These are phyloP conservation scores for Dovyalis caffra DNA, from an alignment of 345 rosid species.

Conservation along the genomic window DNA sequence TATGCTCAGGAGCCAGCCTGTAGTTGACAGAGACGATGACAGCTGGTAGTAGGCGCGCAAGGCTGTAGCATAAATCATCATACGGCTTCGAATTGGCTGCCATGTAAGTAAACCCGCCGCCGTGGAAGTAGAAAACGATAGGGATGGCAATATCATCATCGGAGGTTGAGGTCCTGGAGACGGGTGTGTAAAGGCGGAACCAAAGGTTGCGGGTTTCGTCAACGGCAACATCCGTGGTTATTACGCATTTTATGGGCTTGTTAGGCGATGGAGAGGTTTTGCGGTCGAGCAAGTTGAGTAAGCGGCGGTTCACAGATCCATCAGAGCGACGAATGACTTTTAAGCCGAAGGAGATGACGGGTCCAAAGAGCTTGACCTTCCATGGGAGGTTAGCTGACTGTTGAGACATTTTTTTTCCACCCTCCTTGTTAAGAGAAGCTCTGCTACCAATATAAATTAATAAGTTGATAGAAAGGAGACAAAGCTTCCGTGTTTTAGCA, in stretches of 20 bases:
- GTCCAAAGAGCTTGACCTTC: neutral
- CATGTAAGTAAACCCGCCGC: slow-evolving; percentile 34
- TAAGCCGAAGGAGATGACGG: neutral
- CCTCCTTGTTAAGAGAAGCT: too few relatives aligned
- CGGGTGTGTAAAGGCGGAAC: slow-evolving; percentile 37
- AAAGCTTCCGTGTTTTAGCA: too few relatives aligned
- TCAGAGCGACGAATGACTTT: neutral
- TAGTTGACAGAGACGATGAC: slow-evolving; percentile 36
- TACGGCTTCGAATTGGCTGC: slow-evolving; percentile 20
- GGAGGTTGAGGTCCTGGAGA: neutral
- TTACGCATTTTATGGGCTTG: slow-evolving; percentile 5
- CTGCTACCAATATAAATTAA: too few relatives aligned
- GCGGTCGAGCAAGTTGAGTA: neutral
- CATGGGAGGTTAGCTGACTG: neutral
- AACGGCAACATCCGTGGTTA: slow-evolving; percentile 23
- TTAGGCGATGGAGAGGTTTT: slow-evolving; percentile 1
- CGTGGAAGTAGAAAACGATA: slow-evolving; percentile 38
- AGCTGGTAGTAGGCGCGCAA: slow-evolving; percentile 20
- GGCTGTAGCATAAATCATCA: slow-evolving; percentile 23
- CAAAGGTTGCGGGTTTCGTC: slow-evolving; percentile 25
- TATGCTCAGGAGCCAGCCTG: slow-evolving; percentile 35
- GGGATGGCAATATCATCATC: slow-evolving; percentile 12
- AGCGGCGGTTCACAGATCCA: neutral
- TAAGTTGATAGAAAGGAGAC: too few relatives aligned
- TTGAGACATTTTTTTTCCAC: neutral